These are phyloP conservation scores for Iris macrosiphon DNA, from an alignment of 106 monocot species.

Conservation along the genomic window DNA sequence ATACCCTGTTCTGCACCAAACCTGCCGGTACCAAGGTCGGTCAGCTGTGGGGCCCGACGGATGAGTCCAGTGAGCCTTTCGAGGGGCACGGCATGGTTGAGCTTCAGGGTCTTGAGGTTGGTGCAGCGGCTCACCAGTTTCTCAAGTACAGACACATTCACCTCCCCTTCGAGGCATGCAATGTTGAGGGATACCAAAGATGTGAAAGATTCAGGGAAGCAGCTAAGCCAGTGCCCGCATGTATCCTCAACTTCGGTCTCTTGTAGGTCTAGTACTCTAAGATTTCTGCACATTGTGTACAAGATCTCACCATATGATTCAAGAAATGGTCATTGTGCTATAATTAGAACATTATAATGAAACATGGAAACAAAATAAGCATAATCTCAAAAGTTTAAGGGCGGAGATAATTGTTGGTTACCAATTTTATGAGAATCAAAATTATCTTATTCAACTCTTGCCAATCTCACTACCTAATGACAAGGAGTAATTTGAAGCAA, in stretches of 20 bases:
- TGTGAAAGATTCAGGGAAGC: conserved; percentile 60
- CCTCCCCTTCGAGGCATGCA: conserved; percentile 63
- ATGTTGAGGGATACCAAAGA: conserved; percentile 72
- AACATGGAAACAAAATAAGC: too few relatives aligned
- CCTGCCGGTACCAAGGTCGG: conserved; percentile 70
- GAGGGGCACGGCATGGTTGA: conserved; percentile 63
- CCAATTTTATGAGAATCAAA: too few relatives aligned
- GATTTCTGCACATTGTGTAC: conserved; percentile 43
- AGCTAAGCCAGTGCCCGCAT: conserved; percentile 60
- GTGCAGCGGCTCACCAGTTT: conserved; percentile 52
- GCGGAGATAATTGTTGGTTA: too few relatives aligned
- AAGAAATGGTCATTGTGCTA: too few relatives aligned
- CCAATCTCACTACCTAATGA: too few relatives aligned
- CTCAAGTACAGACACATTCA: conserved; percentile 59
- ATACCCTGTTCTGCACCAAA: conserved; percentile 31
- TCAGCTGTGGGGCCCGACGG: conserved; percentile 42
- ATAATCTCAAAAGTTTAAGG: too few relatives aligned
- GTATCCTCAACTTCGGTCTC: conserved; percentile 68
- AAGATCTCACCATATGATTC: too few relatives aligned
- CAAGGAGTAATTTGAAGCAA: too few relatives aligned
- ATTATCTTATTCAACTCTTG: too few relatives aligned
- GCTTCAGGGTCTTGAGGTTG: conserved; percentile 53
- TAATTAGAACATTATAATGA: too few relatives aligned
- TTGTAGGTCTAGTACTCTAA: conserved; percentile 62
- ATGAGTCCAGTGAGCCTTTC: conserved; percentile 55